phyloP scores from a whole-genome alignment of 306 rosid species.

The Quillaja saponaria region DNA sequence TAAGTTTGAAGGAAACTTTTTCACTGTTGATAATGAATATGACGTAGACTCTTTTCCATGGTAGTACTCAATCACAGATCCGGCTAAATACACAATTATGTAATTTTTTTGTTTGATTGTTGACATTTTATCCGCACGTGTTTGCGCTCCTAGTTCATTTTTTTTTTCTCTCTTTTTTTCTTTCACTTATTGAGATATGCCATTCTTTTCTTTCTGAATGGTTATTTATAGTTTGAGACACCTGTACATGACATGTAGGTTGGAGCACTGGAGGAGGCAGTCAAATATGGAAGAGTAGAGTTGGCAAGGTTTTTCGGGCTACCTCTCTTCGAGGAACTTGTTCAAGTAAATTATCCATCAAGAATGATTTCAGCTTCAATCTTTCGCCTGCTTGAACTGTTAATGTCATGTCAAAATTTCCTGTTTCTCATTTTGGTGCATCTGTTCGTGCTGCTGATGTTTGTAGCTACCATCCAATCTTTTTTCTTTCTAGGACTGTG shows the following conservation, averaged over 20 bases:
- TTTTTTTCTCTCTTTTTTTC: no score
- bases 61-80: no score
- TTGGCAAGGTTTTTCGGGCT: conserved; percentile 66
- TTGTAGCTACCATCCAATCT: conserved; percentile 19
- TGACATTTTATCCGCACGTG: no score
- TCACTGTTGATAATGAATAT: conserved; percentile 2
- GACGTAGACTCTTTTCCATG: conserved; percentile 15
- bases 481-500: conserved; percentile 66
- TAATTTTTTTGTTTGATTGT: no score
- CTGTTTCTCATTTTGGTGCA: conserved; percentile 4
- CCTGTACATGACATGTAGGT: no score
- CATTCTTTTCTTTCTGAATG: no score
- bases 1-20: background rate
- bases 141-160: no score
- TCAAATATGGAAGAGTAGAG: conserved; percentile 77
- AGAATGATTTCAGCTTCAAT: no score
- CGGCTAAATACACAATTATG: no score
- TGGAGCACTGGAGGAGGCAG: conserved; percentile 89
- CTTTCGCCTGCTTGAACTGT: no score
- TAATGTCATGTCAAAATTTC: background rate
- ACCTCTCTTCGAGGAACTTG: conserved; percentile 70
- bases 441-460: background rate
- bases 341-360: conserved; percentile 80
- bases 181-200: no score
- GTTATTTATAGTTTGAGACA: no score